These are phyloP conservation scores for Cladophialophora yegresii DNA, from an alignment of 2,329 filamentous ascomycete species.

Conservation along the genomic window DNA sequence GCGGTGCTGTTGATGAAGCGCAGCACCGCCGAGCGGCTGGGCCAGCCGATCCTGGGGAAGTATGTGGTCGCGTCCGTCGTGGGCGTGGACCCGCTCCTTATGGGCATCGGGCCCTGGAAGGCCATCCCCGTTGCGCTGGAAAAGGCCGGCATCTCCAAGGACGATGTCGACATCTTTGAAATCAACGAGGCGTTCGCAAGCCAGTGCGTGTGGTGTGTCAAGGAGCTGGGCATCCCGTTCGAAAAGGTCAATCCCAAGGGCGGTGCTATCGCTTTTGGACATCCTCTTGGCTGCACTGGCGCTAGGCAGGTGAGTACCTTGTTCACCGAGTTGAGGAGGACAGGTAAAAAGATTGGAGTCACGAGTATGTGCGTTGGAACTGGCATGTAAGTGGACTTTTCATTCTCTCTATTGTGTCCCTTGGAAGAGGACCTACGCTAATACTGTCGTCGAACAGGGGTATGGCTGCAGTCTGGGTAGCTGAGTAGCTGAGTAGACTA, in stretches of 20 bases:
- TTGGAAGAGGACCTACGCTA: neutral
- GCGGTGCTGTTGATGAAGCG: constrained; percentile 96
- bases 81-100: constrained; percentile 87
- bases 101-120: constrained; percentile 95
- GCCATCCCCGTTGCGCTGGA: constrained; percentile 90
- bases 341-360: constrained; percentile 79
- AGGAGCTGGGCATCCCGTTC: constrained; percentile 77
- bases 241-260: constrained; percentile 98
- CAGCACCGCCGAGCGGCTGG: constrained; percentile 81
- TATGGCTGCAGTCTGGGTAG: constrained; percentile 95
- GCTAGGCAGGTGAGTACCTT: constrained; percentile 91
- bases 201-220: constrained; percentile 90
- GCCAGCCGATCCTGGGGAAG: constrained; percentile 88
- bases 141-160: constrained; percentile 80
- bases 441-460: constrained; percentile 49
- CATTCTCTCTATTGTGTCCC: neutral
- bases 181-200: constrained; percentile 99
- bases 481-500: constrained; percentile 84
- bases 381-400: constrained; percentile 65
- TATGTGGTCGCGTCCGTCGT: constrained; percentile 83
- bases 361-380: constrained; percentile 97
- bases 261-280: constrained; percentile 92
- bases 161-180: constrained; percentile 96
- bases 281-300: constrained; percentile 88
- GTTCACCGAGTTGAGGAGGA: constrained; percentile 84